A percentile compares a stretch with the other conserved stretches of the same genome.
Conservation (phyloP, 108 stramenopile species). For the Nitzschia sp. region DNA sequence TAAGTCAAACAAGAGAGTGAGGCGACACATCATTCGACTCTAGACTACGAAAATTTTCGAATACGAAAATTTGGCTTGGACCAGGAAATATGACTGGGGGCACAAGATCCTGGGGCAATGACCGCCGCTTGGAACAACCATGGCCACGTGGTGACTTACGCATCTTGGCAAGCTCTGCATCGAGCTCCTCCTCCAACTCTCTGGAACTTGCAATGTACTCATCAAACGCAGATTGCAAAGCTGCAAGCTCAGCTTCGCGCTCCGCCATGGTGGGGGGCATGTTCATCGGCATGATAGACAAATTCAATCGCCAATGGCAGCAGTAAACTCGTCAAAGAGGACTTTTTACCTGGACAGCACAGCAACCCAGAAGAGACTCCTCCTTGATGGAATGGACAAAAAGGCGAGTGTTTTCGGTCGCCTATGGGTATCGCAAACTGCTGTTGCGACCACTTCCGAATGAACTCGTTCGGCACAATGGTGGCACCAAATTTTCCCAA, state of each 20-base stretch:
- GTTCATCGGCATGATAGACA: slow-evolving; percentile 19
- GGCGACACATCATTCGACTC: not conserved
- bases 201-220: slow-evolving; percentile 83
- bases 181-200: slow-evolving; percentile 86
- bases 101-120: slow-evolving; percentile 1
- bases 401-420: too few species aligned
- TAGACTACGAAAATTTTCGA: slow-evolving; percentile 7
- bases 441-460: too few species aligned
- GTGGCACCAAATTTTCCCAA: not conserved
- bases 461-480: not conserved
- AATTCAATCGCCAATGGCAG: not conserved
- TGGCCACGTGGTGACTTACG: slow-evolving; percentile 58
- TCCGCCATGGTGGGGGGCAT: slow-evolving; percentile 62
- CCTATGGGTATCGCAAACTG: too few species aligned
- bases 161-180: slow-evolving; percentile 87
- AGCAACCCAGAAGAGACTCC: too few species aligned
- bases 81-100: slow-evolving; percentile 1
- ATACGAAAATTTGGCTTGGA: slow-evolving; percentile 16
- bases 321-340: not conserved
- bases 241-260: slow-evolving; percentile 82
- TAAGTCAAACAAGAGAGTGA: slow-evolving; percentile 3
- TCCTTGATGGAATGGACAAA: too few species aligned
- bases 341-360: not conserved
- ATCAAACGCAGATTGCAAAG: slow-evolving; percentile 86
- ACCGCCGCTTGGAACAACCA: not conserved